Conservation (phyloP, 179 eudicot genomes). For the Carnegiea gigantea region DNA sequence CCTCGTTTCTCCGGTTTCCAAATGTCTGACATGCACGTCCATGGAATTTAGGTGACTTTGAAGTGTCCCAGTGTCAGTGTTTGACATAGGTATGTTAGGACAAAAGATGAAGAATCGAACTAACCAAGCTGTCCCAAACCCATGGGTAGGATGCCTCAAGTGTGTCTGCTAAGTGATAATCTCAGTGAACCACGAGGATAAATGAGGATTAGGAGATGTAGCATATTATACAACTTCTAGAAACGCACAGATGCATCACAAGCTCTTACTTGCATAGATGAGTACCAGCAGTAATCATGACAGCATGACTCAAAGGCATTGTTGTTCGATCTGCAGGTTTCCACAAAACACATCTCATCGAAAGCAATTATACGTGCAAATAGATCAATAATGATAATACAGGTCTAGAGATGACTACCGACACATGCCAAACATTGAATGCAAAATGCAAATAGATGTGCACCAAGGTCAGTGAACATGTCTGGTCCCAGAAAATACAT, state of each 20-base stretch:
- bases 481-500: too few relatives aligned
- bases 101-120: too few relatives aligned
- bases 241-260: background rate
- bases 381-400: too few relatives aligned
- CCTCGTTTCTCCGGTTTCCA: background rate
- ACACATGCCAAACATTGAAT: background rate
- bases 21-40: background rate
- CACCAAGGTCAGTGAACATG: background rate
- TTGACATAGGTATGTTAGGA: background rate
- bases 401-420: background rate
- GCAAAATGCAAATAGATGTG: background rate
- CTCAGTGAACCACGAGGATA: background rate
- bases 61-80: background rate
- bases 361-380: background rate
- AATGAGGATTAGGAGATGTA: background rate
- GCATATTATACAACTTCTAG: background rate
- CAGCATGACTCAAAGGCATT: constrained; percentile 68
- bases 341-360: background rate
- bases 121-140: background rate
- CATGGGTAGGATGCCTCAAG: background rate
- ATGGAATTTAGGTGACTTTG: background rate
- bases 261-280: constrained; percentile 66
- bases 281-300: constrained; percentile 59
- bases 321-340: constrained; percentile 60
- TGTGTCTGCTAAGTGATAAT: background rate